Base-by-base conservation (phyloP, 2,329 filamentous ascomycete species). In the Aspergillus phoenicis region DNA sequence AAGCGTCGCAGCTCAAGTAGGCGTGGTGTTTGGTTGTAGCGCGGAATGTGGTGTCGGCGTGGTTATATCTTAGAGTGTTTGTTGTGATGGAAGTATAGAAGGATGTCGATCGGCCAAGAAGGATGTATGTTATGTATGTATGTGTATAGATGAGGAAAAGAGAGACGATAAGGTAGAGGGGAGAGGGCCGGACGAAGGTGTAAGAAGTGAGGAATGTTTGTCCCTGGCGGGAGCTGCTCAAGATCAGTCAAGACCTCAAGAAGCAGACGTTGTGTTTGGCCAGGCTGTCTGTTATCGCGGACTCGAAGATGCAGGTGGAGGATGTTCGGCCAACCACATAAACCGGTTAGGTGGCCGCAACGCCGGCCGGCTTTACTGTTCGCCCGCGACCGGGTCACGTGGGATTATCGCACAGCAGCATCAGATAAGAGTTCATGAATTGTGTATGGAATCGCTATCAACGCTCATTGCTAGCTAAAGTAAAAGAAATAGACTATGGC, bases 321-420 rank as follows among this genome's bases (percentile, higher is more conserved):
- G 36, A 48, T 54, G 26, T 26, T 47, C 48, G 52, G 15, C 33
- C n/a, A 48, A 24, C 51, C 41, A 15, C 33, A 39, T 24, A 20
- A 60, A 60, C 67, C 56, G 64, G 62, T 68, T 63, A 68, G 66
- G 65, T 68, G 66, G 65, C 68, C 65, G 62, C 53, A 68, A 65
- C 60, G 64, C 58, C 47, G 49, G 48, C 20, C 47, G 49, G 48
- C 24, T 33, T 13, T 45, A 45, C 24, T 45, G 57, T 66, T 66
- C 49, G 41, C 49, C 64, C 64, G 58, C 33, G 10, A 8, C 63
- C 64, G 54, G 15, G 39, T 66, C 64, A 66, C 64, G 64, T 66
- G 62, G 28, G 3, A 24, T 24, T 20, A 13, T 26, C 5, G 8
- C 11, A 5, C 5, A 13, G 5, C 10, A 13, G 6, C 4, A 22